phyloP scores from a whole-genome alignment of 352 stramenopile genomes.

The Phytophthora constricta region DNA sequence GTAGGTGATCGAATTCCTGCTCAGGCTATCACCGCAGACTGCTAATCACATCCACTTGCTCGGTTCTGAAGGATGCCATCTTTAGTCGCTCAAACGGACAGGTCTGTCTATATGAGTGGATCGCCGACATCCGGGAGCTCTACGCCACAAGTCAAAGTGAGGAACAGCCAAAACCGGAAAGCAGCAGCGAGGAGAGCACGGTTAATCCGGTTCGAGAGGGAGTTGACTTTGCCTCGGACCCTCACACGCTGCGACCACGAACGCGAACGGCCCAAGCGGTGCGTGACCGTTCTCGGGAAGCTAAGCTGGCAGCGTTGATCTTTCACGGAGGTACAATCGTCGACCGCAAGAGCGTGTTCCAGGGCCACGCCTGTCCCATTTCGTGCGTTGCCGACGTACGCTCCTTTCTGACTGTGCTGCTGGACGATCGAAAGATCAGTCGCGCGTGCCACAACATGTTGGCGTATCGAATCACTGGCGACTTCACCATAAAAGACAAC shows the following conservation, averaged over 20 bases:
- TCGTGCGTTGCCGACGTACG: conserved; percentile 58
- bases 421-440: conserved; percentile 75
- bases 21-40: background rate
- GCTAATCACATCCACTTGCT: background rate
- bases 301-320: conserved; percentile 47
- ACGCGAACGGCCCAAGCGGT: conserved; percentile 52
- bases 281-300: conserved; percentile 51
- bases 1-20: conserved; percentile 15
- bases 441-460: conserved; percentile 85
- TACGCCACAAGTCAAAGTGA: conserved; percentile 40
- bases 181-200: no score
- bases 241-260: conserved; percentile 55
- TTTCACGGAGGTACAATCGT: conserved; percentile 64
- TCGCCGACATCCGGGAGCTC: conserved; percentile 67
- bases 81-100: conserved; percentile 62
- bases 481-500: conserved; percentile 73
- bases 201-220: background rate
- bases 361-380: conserved; percentile 54
- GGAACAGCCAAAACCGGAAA: background rate
- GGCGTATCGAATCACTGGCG: conserved; percentile 68
- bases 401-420: conserved; percentile 65
- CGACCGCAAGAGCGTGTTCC: conserved; percentile 79
- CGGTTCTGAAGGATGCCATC: conserved; percentile 42
- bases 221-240: conserved; percentile 41
- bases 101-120: conserved; percentile 82